Evolutionary conservation across 2,329 filamentous ascomycete species (phyloP), one percentile per base, ranked within the genome.

Genomic region (Didymella pinodella): DNA sequence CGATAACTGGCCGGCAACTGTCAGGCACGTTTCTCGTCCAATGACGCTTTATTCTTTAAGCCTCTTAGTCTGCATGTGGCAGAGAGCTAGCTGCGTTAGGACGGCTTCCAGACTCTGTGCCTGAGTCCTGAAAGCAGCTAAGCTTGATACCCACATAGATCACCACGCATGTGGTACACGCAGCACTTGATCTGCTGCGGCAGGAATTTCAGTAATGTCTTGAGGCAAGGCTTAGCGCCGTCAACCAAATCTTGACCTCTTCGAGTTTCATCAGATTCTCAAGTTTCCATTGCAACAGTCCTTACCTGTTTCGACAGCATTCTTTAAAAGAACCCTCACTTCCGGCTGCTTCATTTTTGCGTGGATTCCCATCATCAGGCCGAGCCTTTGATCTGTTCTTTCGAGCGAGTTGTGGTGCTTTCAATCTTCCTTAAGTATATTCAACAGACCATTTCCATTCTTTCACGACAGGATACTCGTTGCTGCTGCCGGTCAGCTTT

Each of bases 401-500:
- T 67, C 53, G 20, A 54, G 46, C 51, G 46, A 59, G 26, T 59
- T 67, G 61, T 54, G 50, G 57, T 65, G 64, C 50, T 65, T 66
- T 64, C 48, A 54, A 63, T 46, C 65, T 47, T 57, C 63, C 58
- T 53, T 54, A 44, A 45, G 26, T 64, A 56, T 58, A 63, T 67
- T 63, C 63, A 50, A 63, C 46, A 64, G 54, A 64, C 61, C 60
- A 66, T 59, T 65, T 67, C 28, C 61, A 57, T 66, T 67, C 64
- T 62, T 66, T 68, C 36, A 63, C 57, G 38, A 55, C 34, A 50
- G 46, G 16, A 47, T 59, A 58, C 57, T 69, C 67, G 66, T 74
- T 65, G 38, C 29, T 65, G 73, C 75, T 77, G 75, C 75, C 73
- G 75, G 75, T 70, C 75, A 77, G 75, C 75, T 66, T 70, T 74